Percentiles rank a stretch among this genome's conserved stretches.
Conservation (phyloP, 148 eudicot genomes). For the Vaccinium macrocarpon region DNA sequence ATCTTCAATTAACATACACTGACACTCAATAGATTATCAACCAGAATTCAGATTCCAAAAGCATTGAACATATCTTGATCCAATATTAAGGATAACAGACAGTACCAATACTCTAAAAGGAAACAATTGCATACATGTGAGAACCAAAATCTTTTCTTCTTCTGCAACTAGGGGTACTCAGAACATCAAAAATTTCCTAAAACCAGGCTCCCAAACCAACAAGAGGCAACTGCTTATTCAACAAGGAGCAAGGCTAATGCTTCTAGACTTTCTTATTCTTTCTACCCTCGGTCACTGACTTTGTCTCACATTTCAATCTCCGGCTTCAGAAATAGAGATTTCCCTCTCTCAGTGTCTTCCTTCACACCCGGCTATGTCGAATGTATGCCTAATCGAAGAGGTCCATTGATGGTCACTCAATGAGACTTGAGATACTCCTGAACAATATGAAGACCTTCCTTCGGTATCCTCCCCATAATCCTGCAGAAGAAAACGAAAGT, state of each 20-base stretch:
- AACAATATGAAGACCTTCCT: slow-evolving; percentile 58
- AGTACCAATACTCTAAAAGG: not conserved
- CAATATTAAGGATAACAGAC: not conserved
- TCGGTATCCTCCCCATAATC: slow-evolving; percentile 65
- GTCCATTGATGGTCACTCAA: slow-evolving; percentile 17
- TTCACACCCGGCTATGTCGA: not conserved
- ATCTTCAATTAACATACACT: not conserved
- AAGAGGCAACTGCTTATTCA: not conserved
- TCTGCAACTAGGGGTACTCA: not conserved
- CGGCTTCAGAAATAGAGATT: not conserved
- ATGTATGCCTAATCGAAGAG: slow-evolving; percentile 1
- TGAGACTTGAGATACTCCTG: slow-evolving; percentile 58
- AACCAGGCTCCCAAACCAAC: not conserved
- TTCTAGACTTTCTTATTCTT: too few species aligned
- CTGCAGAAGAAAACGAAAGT: slow-evolving; percentile 21
- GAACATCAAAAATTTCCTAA: slow-evolving; percentile 10
- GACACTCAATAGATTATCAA: not conserved
- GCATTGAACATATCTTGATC: not conserved
- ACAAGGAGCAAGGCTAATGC: too few species aligned
- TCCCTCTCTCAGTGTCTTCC: too few species aligned
- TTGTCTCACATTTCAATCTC: too few species aligned
- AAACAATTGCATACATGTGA: not conserved
- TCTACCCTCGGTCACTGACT: too few species aligned
- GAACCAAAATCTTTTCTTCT: not conserved
- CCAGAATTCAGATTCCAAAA: not conserved